Evolutionary conservation across 179 eudicot genomes (phyloP).

Genomic region (Silene coronaria): DNA sequence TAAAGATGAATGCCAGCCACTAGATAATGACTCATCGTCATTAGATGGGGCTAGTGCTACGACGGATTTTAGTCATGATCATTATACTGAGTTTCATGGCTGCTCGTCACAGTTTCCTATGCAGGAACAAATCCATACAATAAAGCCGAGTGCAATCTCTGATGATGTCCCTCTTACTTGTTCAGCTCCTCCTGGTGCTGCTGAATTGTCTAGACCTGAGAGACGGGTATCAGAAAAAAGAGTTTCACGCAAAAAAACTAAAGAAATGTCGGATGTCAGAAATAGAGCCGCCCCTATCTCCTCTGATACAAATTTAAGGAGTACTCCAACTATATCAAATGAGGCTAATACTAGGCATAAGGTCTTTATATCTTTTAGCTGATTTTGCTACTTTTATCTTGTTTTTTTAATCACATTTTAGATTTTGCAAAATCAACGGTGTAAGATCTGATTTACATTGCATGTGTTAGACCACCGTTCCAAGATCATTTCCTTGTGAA

Average conservation of each 20-base stretch:
- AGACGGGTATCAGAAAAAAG: conserved; percentile 42
- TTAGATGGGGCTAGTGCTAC: conserved; percentile 34
- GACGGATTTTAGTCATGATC: conserved; percentile 22
- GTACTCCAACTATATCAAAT: conserved; percentile 23
- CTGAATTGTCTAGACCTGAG: conserved; percentile 34
- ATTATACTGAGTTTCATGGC: conserved; percentile 17
- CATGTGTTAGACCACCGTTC: neutral
- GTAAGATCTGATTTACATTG: neutral
- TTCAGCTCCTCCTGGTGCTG: conserved; percentile 27
- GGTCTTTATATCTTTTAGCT: conserved; percentile 26
- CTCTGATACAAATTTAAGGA: conserved; percentile 33
- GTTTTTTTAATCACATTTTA: neutral
- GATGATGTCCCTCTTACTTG: conserved; percentile 21
- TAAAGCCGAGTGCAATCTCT: conserved; percentile 20
- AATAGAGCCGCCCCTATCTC: conserved; percentile 28
- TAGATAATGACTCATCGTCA: conserved; percentile 36
- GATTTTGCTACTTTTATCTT: neutral
- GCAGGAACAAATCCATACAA: conserved; percentile 22
- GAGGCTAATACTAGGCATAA: conserved; percentile 34
- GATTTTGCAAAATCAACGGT: conserved; percentile 10
- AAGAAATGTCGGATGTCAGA: conserved; percentile 35
- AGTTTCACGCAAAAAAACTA: conserved; percentile 40
- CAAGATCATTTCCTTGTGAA: neutral
- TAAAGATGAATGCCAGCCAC: conserved; percentile 76
- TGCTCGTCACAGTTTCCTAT: neutral